Percentiles rank a stretch among this genome's conserved stretches.
Conservation (phyloP, 2,329 filamentous ascomycete genomes). For the Phyllosticta ampelicida region DNA sequence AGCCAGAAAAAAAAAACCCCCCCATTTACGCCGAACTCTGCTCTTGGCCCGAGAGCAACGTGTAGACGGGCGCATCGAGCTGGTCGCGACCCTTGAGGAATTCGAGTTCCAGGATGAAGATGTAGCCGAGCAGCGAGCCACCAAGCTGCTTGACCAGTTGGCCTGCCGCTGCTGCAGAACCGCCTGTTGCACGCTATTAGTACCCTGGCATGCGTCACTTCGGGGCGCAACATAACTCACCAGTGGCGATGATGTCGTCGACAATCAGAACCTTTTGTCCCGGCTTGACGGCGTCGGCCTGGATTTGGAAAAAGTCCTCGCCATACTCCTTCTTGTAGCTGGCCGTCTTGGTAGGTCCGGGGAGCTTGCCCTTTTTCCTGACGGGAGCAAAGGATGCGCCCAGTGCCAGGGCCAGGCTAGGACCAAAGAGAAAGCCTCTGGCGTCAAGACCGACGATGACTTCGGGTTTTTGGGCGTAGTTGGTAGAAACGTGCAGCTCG, state of each 20-base stretch:
- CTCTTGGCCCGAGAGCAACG: conserved; percentile 61
- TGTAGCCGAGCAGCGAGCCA: conserved; percentile 74
- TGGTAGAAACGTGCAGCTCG: conserved; percentile 65
- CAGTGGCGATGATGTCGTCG: conserved; percentile 97
- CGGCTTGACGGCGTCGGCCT: conserved; percentile 69
- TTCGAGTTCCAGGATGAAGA: conserved; percentile 93
- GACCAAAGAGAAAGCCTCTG: conserved; percentile 90
- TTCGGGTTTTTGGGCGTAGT: conserved; percentile 60
- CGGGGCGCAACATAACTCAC: conserved; percentile 42
- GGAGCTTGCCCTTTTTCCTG: conserved; percentile 90
- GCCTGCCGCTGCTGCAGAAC: conserved; percentile 79
- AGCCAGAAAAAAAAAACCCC: conserved; percentile 12
- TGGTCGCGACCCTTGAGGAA: conserved; percentile 87
- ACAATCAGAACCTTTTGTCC: conserved; percentile 89
- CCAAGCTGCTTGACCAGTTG: conserved; percentile 78
- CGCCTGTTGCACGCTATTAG: conserved; percentile 46
- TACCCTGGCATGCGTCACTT: background rate
- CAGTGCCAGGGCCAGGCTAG: conserved; percentile 71
- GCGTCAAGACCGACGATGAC: conserved; percentile 90
- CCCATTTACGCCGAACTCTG: conserved; percentile 17
- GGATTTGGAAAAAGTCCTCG: conserved; percentile 91
- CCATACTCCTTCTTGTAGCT: conserved; percentile 94
- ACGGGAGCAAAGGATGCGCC: conserved; percentile 85
- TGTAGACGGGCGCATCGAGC: conserved; percentile 73
- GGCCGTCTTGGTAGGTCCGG: conserved; percentile 76